These are phyloP conservation scores for Fusarium sp. DNA, from an alignment of 2,329 filamentous ascomycete species.

Conservation along the genomic window DNA sequence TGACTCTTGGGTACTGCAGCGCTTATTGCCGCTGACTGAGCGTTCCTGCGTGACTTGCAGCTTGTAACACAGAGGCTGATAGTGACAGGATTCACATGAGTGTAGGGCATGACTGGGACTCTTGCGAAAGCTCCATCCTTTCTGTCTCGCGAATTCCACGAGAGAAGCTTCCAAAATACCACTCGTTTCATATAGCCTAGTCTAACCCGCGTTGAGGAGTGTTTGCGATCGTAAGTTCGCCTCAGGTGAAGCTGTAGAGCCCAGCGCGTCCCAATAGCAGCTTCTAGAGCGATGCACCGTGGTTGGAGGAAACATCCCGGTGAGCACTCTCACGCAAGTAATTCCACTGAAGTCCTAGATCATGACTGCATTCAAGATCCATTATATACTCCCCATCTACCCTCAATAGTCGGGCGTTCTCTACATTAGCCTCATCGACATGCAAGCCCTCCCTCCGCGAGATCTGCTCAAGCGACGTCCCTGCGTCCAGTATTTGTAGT, in stretches of 20 bases:
- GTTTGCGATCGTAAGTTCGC: no score
- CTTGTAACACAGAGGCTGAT: not conserved
- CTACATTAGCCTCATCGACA: not conserved
- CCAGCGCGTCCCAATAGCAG: not conserved
- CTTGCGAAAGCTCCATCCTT: accelerated
- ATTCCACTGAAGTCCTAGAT: not conserved
- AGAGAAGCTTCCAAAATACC: no score
- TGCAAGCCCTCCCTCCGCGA: not conserved
- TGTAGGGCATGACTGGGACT: not conserved
- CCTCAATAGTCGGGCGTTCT: no score
- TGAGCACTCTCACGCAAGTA: no score
- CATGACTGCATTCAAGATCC: not conserved
- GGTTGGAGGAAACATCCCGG: not conserved
- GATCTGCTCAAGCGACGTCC: not conserved
- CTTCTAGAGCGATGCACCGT: accelerated
- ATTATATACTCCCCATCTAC: not conserved
- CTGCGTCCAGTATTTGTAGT: not conserved
- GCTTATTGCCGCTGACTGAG: not conserved
- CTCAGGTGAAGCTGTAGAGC: not conserved
- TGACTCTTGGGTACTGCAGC: accelerated
- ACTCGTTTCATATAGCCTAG: no score
- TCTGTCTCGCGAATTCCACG: not conserved
- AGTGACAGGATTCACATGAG: not conserved
- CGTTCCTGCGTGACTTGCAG: not conserved
- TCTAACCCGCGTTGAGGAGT: no score